Percentiles rank a stretch among this genome's conserved stretches.
Evolutionary conservation across 495 filamentous ascomycete species (phyloP).

Genomic region (Hyaloscypha bicolor): DNA sequence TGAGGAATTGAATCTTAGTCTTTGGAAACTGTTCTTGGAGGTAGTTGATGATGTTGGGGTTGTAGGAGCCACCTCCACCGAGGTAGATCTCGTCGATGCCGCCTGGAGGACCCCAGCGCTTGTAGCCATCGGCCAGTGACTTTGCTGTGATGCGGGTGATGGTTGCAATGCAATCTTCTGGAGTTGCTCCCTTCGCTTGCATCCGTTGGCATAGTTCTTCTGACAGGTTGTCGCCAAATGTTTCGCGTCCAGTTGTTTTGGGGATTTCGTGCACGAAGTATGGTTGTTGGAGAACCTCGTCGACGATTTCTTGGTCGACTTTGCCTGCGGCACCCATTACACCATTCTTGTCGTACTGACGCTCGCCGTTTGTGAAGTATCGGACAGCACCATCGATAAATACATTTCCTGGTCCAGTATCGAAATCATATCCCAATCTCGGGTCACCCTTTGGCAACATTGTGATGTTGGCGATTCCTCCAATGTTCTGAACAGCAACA

Average conservation of each 20-base stretch:
- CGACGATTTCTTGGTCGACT: conserved; percentile 27
- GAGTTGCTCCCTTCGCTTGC: conserved; percentile 20
- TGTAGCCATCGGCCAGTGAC: conserved; percentile 26
- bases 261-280: conserved; percentile 27
- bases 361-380: conserved; percentile 21
- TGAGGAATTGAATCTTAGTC: conserved; percentile 30
- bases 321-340: conserved; percentile 11
- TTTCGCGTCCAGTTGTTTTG: conserved; percentile 14
- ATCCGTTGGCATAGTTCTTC: conserved; percentile 26
- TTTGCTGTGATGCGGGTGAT: conserved; percentile 32
- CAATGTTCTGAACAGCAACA: conserved; percentile 49
- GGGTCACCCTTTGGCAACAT: conserved; percentile 50
- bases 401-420: conserved; percentile 42
- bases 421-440: conserved; percentile 39
- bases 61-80: conserved; percentile 36
- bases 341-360: conserved; percentile 18
- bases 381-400: conserved; percentile 40
- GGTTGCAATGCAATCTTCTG: conserved; percentile 29
- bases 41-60: conserved; percentile 37
- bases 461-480: conserved; percentile 53
- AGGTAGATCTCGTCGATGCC: conserved; percentile 37
- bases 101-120: conserved; percentile 24
- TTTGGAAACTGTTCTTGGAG: conserved; percentile 32
- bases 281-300: conserved; percentile 22
- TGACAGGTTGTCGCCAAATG: conserved; percentile 25